Conservation (phyloP, 208 protist species). For the Blechomonas ayalai region DNA sequence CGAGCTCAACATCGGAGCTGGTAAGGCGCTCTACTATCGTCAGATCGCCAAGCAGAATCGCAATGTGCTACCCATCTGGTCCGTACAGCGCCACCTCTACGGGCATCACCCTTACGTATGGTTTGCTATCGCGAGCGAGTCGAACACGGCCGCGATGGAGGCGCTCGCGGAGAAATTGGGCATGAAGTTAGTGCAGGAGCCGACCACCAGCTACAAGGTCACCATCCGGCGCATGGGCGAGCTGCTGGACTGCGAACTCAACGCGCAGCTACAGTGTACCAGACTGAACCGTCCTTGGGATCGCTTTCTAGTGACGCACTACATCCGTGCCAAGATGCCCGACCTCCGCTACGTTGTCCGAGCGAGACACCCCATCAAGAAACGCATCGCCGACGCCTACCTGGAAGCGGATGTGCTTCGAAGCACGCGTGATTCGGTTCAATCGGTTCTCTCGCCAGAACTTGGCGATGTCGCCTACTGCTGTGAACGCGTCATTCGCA, state of each 20-base stretch:
- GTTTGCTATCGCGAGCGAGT: conserved; percentile 78
- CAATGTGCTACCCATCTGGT: conserved; percentile 77
- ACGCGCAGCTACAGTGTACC: conserved; percentile 67
- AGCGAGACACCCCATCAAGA: conserved; percentile 78
- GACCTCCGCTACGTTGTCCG: conserved; percentile 84
- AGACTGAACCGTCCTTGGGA: conserved; percentile 81
- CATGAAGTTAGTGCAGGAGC: conserved; percentile 65
- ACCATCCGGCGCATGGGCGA: conserved; percentile 58
- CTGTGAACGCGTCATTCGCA: conserved; percentile 76
- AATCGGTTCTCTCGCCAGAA: conserved; percentile 80
- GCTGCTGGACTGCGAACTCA: conserved; percentile 63
- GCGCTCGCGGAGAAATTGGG: conserved; percentile 35
- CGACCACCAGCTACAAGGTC: conserved; percentile 67
- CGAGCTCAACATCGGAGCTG: conserved; percentile 86
- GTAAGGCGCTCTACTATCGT: conserved; percentile 73
- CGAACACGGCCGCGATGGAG: conserved; percentile 44
- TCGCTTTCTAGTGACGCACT: conserved; percentile 79
- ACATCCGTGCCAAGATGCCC: conserved; percentile 72
- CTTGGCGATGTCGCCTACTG: conserved; percentile 86
- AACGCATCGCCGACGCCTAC: conserved; percentile 72
- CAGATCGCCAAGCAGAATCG: conserved; percentile 81
- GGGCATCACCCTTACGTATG: conserved; percentile 79
- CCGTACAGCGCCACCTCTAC: conserved; percentile 72
- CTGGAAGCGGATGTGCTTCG: conserved; percentile 76
- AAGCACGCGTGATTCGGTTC: conserved; percentile 77